Base-by-base conservation (phyloP, 257 asterid genomes). In the Solanum virginianum region DNA sequence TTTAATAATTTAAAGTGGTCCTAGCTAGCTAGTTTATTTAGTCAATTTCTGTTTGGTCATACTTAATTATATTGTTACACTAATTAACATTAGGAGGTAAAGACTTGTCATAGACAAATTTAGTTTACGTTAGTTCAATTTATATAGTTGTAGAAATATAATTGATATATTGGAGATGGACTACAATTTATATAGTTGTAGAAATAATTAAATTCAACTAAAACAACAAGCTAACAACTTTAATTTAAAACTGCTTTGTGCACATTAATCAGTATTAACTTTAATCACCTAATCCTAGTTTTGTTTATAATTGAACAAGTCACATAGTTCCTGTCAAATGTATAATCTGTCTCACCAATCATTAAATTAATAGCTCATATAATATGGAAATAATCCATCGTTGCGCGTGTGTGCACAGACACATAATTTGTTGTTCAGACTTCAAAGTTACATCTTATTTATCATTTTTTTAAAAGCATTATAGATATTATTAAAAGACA, bases 41-140 rank as follows among this genome's bases (percentile, higher is more conserved):
- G n/a, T 77, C 55, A 62, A 43, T n/a, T 16, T 66, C n/a, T 71
- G 69, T 81, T 82, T 49, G 18, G 70, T 63, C 39, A 6, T 36
- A 57, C 17, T 24, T 13, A n/a, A 86, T 47, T 75, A 74, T 75
- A 74, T 62, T 43, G 68, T 69, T 24, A 54, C 77, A 69, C 53
- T 69, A 32, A 49, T 16, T 32, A n/a, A 55, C 74, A 56, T 66
- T 20, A 26, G 51, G 41, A 71, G 24, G 15, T 49, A 77, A 77
- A 77, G 16, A 77, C 10, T 51, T 77, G 43, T 9, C 16, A 15
- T 8, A 15, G 36, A 47, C 20, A 66, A 7, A 7, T 45, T 72
- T 45, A 45, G 0, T 72, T 22, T 43, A 72, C 43, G 56, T 45
- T 72, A n/a, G 39, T 72, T 72, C 39, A 45, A 45, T 47, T 47